Evolutionary conservation across 495 filamentous ascomycete genomes (phyloP), one percentile per base, ranked within the genome.

Genomic region (Neurospora tetraspora): DNA sequence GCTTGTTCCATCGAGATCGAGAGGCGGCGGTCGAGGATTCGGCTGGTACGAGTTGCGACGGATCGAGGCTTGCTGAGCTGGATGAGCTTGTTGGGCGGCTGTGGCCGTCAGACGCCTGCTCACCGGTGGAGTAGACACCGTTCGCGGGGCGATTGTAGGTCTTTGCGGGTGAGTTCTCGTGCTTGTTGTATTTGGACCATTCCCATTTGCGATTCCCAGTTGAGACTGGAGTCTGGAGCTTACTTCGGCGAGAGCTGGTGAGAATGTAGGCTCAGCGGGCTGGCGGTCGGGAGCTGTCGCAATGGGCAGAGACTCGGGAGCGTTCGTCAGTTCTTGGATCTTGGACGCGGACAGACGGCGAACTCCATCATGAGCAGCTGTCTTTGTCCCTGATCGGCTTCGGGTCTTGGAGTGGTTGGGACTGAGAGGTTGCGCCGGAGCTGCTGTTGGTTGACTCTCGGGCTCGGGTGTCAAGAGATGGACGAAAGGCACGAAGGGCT

Each of bases 321-420:
- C 84, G 7, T 83, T 81, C 1, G 87, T 85, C 45, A 90, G 76
- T 45, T 86, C 85, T 39, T 86, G 81, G 39, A 89, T 85, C 79
- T 89, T 84, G 72, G 82, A 84, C 1, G 87, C 86, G 0, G 88
- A 89, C 37, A 90, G 83, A 47, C 88, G 87, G 71, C 87, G 77
- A 38, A 85, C 78, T 61, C 81, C 85, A 42, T 80, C 81, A 23
- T 80, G 79, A 69, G 77, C 79, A 72, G 78, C 78, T 2, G 79
- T 81, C 76, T 81, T 84, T 3, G 79, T 81, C 71, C 76, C 77
- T 20, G 80, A 78, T 23, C 77, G 78, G 69, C 77, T 78, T 18
- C 74, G 72, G 14, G 78, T 78, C 37, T 73, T 78, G 10, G 72
- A 12, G 36, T 68, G 53, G 11, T 42, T 47, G 23, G 71, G 53